These are phyloP conservation scores for Botrytis galanthina DNA, from an alignment of 2,329 filamentous ascomycete species.

Conservation along the genomic window DNA sequence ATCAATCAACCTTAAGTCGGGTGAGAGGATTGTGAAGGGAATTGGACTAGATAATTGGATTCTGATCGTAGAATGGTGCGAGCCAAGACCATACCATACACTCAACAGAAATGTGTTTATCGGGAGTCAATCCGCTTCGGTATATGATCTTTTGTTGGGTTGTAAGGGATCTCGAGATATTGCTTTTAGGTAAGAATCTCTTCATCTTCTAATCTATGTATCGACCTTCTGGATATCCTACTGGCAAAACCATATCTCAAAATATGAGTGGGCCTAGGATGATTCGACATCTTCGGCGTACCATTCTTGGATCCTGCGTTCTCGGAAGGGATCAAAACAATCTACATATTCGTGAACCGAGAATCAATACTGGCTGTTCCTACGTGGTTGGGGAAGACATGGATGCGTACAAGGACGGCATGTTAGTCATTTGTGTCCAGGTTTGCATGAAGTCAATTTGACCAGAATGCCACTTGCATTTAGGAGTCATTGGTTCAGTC, in stretches of 20 bases:
- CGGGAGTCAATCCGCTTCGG: slow-evolving; percentile 58
- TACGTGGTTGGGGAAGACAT: slow-evolving; percentile 52
- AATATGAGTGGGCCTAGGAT: slow-evolving; percentile 42
- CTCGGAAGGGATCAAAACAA: slow-evolving; percentile 51
- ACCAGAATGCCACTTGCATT: slow-evolving; percentile 54
- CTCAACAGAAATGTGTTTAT: slow-evolving; percentile 51
- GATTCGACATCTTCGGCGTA: slow-evolving; percentile 45
- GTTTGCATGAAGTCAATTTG: slow-evolving; percentile 47
- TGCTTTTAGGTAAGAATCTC: no score
- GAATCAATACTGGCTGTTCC: slow-evolving; percentile 47
- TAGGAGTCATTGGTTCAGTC: slow-evolving; percentile 37
- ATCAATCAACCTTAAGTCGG: slow-evolving; percentile 51
- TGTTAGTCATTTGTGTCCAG: slow-evolving; percentile 42
- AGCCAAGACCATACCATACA: slow-evolving; percentile 44
- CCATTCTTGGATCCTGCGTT: slow-evolving; percentile 51
- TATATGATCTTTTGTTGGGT: slow-evolving; percentile 47
- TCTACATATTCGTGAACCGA: slow-evolving; percentile 49
- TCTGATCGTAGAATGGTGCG: slow-evolving; percentile 65
- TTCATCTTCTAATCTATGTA: slow-evolving; percentile 36
- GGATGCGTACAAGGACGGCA: slow-evolving; percentile 49
- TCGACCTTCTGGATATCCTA: slow-evolving; percentile 50
- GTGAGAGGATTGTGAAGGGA: slow-evolving; percentile 52
- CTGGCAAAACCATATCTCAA: slow-evolving; percentile 33
- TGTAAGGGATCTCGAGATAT: neutral
- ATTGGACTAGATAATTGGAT: slow-evolving; percentile 52